Percentiles rank a stretch among this genome's conserved stretches.
These are phyloP conservation scores for Datura wrightii DNA, from an alignment of 257 asterid genomes.

Conservation along the genomic window DNA sequence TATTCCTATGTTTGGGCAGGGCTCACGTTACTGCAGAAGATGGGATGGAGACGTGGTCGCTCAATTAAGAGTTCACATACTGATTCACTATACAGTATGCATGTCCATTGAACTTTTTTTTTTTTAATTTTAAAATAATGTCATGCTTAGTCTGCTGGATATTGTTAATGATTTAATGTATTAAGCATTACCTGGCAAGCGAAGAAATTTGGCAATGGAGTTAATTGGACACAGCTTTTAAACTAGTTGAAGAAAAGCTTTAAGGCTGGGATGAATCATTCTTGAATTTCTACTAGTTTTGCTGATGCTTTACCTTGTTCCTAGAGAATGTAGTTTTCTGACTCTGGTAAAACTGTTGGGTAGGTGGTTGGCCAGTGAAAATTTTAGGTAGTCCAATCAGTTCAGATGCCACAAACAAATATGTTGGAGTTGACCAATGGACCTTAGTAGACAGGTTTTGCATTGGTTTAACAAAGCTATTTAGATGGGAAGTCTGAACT, in stretches of 20 bases:
- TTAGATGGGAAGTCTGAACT: conserved; percentile 5
- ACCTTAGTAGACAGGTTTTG: not conserved
- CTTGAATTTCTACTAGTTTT: not conserved
- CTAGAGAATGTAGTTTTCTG: not conserved
- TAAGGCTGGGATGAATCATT: not conserved
- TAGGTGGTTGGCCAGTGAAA: conserved; percentile 10
- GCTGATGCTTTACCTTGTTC: not conserved
- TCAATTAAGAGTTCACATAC: conserved; percentile 70
- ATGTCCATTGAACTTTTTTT: not conserved
- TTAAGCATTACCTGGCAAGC: conserved; percentile 16
- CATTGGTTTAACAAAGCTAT: conserved; percentile 4
- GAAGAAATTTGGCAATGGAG: not conserved
- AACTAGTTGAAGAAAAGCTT: conserved; percentile 1
- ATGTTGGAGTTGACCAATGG: conserved; percentile 11
- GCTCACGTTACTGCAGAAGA: conserved; percentile 80
- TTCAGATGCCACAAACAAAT: conserved; percentile 9
- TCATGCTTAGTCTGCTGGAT: not conserved
- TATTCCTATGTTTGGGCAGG: conserved; percentile 52
- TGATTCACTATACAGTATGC: conserved; percentile 67
- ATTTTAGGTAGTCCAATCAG: not conserved
- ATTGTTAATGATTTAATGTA: not conserved
- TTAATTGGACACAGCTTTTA: not conserved
- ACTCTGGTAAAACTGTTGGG: not conserved
- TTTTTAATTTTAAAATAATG: not conserved
- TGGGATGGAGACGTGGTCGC: conserved; percentile 98